A percentile compares a stretch with the other conserved stretches of the same genome.
Conservation (phyloP, 129 eudicot species). For the Oenanthe sinensis region DNA sequence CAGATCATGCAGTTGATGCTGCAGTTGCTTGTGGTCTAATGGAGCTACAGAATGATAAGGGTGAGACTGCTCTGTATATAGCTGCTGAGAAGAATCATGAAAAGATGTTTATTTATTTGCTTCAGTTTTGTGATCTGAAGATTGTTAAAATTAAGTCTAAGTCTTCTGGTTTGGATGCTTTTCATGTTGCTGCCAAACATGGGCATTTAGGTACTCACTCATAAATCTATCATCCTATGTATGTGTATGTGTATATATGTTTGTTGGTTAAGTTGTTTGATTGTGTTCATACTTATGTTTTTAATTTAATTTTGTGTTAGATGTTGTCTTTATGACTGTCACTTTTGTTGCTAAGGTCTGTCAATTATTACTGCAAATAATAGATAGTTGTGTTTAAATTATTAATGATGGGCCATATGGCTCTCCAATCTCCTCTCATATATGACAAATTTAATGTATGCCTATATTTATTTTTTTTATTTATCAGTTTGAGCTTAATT, state of each 20-base stretch:
- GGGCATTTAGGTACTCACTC: slow-evolving; percentile 65
- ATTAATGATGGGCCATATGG: background rate
- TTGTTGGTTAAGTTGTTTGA: slow-evolving; percentile 15
- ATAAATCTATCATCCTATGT: background rate
- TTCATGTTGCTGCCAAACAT: slow-evolving; percentile 68
- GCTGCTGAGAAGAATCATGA: slow-evolving; percentile 52
- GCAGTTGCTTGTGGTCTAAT: slow-evolving; percentile 38
- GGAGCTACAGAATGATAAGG: slow-evolving; percentile 61
- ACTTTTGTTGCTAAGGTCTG: background rate
- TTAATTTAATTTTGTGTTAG: background rate
- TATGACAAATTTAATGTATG: background rate
- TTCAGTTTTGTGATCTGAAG: slow-evolving; percentile 50
- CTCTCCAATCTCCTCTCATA: background rate
- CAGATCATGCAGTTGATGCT: slow-evolving; percentile 15
- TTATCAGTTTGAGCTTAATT: background rate
- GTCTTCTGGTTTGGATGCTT: slow-evolving; percentile 50
- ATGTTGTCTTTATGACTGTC: background rate
- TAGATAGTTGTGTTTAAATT: background rate
- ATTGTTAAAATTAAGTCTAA: slow-evolving; percentile 55
- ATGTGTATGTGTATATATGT: background rate
- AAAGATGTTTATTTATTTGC: slow-evolving; percentile 49
- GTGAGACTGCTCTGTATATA: slow-evolving; percentile 68
- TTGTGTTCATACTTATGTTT: background rate
- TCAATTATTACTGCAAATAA: background rate
- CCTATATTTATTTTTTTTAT: no score